Evolutionary conservation across 2,329 filamentous ascomycete genomes (phyloP), one percentile per base, ranked within the genome.

Genomic region (Colletotrichum godetiae): DNA sequence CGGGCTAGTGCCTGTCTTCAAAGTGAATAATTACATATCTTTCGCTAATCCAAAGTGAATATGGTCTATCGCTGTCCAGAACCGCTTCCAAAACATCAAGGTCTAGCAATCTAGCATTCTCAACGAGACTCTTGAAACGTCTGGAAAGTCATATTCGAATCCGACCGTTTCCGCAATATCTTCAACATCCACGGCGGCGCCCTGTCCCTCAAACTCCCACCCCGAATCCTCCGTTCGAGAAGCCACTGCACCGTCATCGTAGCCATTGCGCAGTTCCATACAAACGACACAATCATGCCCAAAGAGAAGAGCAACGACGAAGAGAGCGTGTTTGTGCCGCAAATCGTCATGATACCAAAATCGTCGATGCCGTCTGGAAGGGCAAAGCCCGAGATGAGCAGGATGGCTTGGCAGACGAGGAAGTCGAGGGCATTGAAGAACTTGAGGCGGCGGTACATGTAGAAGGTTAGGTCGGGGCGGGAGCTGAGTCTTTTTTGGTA

Each of bases 241-340:
- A 73, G 67, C 70, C 70, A 73, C 42, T 73, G 70, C 5, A 73
- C 70, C 13, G 67, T 70, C 70, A 73, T 73, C 7, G 70, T 73
- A 2, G 70, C 70, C 70, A 70, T 73, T 7, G 70, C 70, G 29
- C 70, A 70, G 49, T 73, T 73, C 70, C 70, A 73, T 4, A 73
- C 29, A 31, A 73, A 68, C 6, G 70, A 73, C 11, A 73, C 46
- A 12, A 73, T 70, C 70, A 73, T 73, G 2, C 70, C 70, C n/a
- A 73, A n/a, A 29, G 70, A 73, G 27, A 73, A 73, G 1, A 73
- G 31, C 5, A 70, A n/a, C 3, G 70, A 73, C 2, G 67, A 37
- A 4, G 70, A 73, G 1, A 73, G 3, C 6, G 55, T 55, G 15
- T 56, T 73, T 4, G 70, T 73, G 10, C 70, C 70, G 42, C 70